Evolutionary conservation across 139 green algal genomes (phyloP).

Genomic region (Astrephomene gubernaculifera): DNA sequence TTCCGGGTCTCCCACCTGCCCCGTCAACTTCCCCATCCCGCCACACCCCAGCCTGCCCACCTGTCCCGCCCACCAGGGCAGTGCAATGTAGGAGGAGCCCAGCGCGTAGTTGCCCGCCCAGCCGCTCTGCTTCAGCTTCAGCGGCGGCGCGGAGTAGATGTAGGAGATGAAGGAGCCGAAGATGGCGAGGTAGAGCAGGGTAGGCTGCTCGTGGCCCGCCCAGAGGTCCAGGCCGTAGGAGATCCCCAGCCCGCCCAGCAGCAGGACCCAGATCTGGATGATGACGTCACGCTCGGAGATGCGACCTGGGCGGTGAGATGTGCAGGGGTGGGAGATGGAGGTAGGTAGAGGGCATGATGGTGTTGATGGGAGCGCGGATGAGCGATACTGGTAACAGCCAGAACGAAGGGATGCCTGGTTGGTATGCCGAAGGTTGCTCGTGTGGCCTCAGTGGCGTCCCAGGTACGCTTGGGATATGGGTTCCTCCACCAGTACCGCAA

Average conservation of each 20-base stretch:
- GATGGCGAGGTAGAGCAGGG: conserved; percentile 80
- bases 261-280: conserved; percentile 89
- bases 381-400: too few species aligned
- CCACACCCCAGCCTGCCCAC: conserved; percentile 45
- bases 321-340: background rate
- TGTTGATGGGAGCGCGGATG: too few species aligned
- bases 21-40: background rate
- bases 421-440: too few species aligned
- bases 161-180: conserved; percentile 98
- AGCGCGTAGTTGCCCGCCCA: conserved; percentile 98
- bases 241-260: conserved; percentile 87
- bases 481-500: too few species aligned
- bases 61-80: conserved; percentile 96
- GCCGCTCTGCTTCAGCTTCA: conserved; percentile 98
- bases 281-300: conserved; percentile 90
- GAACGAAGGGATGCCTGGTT: too few species aligned
- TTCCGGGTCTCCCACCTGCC: background rate
- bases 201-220: conserved; percentile 72
- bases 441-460: too few species aligned
- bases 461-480: too few species aligned
- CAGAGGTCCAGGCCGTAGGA: conserved; percentile 87
- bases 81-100: conserved; percentile 95
- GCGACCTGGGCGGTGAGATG: conserved; percentile 69
- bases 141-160: conserved; percentile 98
- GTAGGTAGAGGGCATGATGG: too few species aligned